Evolutionary conservation across 331 rosid species (phyloP).

Genomic region (Malus hybrid): DNA sequence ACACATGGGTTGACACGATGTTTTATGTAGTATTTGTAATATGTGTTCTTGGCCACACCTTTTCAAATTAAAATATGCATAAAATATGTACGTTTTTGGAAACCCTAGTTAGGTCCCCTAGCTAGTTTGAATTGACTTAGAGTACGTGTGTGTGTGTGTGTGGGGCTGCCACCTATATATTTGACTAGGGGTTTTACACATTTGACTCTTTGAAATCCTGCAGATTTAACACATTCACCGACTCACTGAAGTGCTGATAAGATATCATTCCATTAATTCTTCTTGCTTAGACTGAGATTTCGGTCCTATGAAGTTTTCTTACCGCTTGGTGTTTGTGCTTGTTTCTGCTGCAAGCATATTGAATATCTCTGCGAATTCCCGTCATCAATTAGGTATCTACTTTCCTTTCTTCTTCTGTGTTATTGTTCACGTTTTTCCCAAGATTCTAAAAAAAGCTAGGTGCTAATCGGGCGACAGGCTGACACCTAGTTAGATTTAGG

Average conservation of each 20-base stretch:
- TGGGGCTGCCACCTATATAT: neutral
- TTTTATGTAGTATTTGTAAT: neutral
- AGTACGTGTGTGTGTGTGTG: neutral
- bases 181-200: neutral
- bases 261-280: neutral
- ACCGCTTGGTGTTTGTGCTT: neutral
- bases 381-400: neutral
- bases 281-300: neutral
- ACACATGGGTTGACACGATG: slow-evolving; percentile 6
- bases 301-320: neutral
- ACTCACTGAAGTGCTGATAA: neutral
- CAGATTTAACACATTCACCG: neutral
- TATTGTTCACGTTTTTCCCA: neutral
- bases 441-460: too few relatives aligned
- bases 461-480: too few relatives aligned
- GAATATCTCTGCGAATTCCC: neutral
- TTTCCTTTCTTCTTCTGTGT: neutral
- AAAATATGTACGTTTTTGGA: neutral
- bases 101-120: neutral
- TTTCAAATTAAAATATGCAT: neutral
- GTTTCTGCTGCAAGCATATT: slow-evolving; percentile 6
- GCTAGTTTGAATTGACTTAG: neutral
- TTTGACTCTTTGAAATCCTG: neutral
- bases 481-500: too few relatives aligned
- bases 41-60: neutral